Base-by-base conservation (phyloP, 805 yeast genomes). In the Metschnikowia borealis region DNA sequence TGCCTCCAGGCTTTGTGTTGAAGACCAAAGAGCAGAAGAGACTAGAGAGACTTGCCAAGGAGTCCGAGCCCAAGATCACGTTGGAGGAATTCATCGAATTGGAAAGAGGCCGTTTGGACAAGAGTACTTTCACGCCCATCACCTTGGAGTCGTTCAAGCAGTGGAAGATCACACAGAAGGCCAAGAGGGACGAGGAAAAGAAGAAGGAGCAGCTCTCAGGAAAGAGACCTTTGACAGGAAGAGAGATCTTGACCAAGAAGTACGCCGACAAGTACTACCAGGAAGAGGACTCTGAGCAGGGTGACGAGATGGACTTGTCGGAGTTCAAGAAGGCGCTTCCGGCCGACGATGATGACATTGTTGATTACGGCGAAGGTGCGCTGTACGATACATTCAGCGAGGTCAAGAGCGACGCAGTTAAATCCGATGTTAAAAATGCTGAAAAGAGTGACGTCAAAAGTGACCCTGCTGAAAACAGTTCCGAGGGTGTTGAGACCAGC, bases 11-110 rank as follows among this genome's bases (percentile, higher is more conserved):
- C 0, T 95, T 90, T 69, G 95, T 89, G 51, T 80, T 94, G 72
- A 94, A 94, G 78, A 95, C 99, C 35, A 92, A 91, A 71, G 99
- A 94, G 66, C 97, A 94, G 68, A 86, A 88, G 78, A 80, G 90
- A 64, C 72, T 89, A 63, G 99, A 94, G 69, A 85, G 84, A 62
- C 77, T 85, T 67, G 96, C 96, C 6, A 78, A 82, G 21, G 96
- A 89, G 48, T 75, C 80, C 49, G 89, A 87, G 62, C 96, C 96
- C 48, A 85, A 86, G 75, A 87, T 95, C 62, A 89, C 98, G 0
- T 76, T 94, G 62, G 99, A 94, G 70, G 99, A 95, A 54, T 94
- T 94, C 66, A 80, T 94, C 57, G 99, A 95, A 66, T 83, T 92
- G 51, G 99, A 91, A 71, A 85, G 97, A 72, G 85, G 82, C 54